These are phyloP conservation scores for Russula vinacea DNA, from an alignment of 768 basidiomycete genomes.

Conservation along the genomic window DNA sequence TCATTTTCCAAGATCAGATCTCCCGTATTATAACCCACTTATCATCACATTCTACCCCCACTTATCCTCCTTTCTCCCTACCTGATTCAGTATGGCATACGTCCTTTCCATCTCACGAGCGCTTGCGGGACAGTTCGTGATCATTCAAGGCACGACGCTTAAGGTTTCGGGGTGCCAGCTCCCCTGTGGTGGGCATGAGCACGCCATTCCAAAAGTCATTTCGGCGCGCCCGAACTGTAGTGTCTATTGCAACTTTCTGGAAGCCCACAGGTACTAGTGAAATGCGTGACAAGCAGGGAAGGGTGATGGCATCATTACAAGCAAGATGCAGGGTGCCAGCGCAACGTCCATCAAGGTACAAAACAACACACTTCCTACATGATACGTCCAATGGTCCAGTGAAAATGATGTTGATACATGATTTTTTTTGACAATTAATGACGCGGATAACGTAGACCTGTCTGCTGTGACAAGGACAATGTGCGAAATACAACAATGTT, in stretches of 20 bases:
- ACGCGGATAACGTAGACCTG: slow-evolving; percentile 15
- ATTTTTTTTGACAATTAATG: slow-evolving; percentile 11
- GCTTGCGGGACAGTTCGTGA: neutral
- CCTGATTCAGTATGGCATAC: too few relatives aligned
- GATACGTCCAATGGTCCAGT: slow-evolving; percentile 5
- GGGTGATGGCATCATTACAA: neutral
- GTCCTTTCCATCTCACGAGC: too few relatives aligned
- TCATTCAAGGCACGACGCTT: neutral
- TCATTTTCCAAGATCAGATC: slow-evolving; percentile 21
- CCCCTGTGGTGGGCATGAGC: too few relatives aligned
- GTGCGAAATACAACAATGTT: neutral
- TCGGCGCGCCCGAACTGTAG: neutral
- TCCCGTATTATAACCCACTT: slow-evolving; percentile 7
- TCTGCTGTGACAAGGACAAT: neutral
- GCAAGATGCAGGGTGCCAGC: neutral
- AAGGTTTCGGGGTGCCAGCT: neutral
- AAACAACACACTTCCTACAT: neutral
- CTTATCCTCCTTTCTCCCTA: too few relatives aligned
- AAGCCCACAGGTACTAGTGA: neutral
- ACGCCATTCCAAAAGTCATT: neutral
- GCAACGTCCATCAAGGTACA: neutral
- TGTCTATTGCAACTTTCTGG: neutral
- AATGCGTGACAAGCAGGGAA: neutral
- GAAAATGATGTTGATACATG: neutral
- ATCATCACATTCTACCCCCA: neutral